Percentiles rank a stretch among this genome's conserved stretches.
Evolutionary conservation across 306 rosid species (phyloP).

Genomic region (Oemleria cerasiformis): DNA sequence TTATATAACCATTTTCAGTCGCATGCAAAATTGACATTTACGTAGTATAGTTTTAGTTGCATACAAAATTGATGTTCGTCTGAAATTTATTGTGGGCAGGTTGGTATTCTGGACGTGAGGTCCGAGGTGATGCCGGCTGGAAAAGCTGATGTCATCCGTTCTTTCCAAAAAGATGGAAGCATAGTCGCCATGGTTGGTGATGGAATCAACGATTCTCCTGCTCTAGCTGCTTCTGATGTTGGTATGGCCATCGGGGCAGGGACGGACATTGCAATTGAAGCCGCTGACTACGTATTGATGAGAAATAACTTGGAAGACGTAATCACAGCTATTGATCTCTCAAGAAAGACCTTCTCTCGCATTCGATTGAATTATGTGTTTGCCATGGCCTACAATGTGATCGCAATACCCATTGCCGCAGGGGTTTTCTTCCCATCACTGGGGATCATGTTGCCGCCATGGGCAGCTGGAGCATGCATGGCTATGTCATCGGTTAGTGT

Average conservation of each 20-base stretch:
- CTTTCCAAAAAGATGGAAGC: constrained; percentile 81
- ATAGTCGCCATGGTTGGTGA: constrained; percentile 97
- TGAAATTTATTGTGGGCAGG: constrained; percentile 45
- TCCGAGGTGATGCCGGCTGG: constrained; percentile 99
- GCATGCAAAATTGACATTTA: background rate
- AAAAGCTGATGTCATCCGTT: constrained; percentile 74
- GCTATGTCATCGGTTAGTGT: constrained; percentile 92
- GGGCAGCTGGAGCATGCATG: constrained; percentile 99
- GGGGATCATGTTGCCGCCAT: constrained; percentile 80
- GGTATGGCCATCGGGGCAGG: constrained; percentile 99
- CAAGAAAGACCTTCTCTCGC: constrained; percentile 78
- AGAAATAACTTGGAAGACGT: constrained; percentile 91
- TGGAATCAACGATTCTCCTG: constrained; percentile 96
- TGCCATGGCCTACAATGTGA: constrained; percentile 86
- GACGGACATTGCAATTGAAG: constrained; percentile 95
- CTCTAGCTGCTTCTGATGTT: constrained; percentile 89
- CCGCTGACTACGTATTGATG: constrained; percentile 89
- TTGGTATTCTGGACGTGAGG: constrained; percentile 81
- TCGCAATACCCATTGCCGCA: constrained; percentile 89
- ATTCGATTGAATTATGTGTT: constrained; percentile 77
- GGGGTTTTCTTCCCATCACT: constrained; percentile 72
- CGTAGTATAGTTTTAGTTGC: background rate
- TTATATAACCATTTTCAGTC: background rate
- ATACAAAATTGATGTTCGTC: background rate
- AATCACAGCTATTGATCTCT: constrained; percentile 93